Conservation (phyloP, 2,329 filamentous ascomycete species). For the Apiospora phragmitis region DNA sequence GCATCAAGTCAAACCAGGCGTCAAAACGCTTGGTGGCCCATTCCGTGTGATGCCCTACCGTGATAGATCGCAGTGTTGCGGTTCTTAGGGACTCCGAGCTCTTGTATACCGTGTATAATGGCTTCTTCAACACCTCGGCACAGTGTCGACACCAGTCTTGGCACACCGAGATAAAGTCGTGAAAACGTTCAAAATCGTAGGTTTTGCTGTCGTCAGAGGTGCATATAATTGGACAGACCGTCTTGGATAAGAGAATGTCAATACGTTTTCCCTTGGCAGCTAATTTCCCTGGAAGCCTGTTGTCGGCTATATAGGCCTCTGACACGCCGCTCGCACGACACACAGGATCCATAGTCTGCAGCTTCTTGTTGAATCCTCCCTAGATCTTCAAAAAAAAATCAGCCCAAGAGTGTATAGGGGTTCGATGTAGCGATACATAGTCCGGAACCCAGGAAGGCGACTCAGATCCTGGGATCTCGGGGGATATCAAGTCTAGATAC, state of each 20-base stretch:
- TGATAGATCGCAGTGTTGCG: not conserved
- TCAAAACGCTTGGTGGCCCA: fast-evolving
- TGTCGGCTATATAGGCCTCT: not conserved
- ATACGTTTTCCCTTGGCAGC: not conserved
- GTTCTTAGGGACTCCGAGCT: not conserved
- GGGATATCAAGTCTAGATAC: not conserved
- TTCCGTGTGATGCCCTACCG: too few relatives aligned
- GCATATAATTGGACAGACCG: not conserved
- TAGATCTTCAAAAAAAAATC: too few relatives aligned
- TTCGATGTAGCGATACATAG: not conserved
- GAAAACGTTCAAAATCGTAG: not conserved
- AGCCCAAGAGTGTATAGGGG: too few relatives aligned
- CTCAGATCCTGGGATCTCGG: not conserved
- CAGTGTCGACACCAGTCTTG: not conserved
- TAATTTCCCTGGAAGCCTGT: not conserved
- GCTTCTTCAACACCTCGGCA: not conserved
- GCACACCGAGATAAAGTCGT: not conserved
- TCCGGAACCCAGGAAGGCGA: not conserved
- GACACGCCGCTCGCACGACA: not conserved
- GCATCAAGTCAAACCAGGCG: not conserved
- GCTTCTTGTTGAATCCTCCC: too few relatives aligned
- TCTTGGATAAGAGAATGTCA: not conserved
- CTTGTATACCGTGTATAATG: not conserved
- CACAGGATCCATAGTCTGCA: not conserved
- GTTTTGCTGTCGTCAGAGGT: not conserved